Evolutionary conservation across 768 basidiomycete species (phyloP).

Genomic region (Boletus bicolor): DNA sequence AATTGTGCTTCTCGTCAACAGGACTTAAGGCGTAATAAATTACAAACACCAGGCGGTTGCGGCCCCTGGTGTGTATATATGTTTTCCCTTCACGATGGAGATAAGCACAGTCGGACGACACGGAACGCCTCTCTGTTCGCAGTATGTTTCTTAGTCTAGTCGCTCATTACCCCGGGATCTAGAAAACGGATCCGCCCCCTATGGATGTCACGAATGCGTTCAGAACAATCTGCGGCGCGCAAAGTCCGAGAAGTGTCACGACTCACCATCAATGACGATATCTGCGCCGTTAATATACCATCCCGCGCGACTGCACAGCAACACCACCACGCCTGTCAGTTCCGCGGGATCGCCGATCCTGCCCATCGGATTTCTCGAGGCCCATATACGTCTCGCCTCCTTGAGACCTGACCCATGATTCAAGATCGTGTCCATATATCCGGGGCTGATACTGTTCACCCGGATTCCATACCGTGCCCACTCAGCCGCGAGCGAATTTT

Average conservation of each 20-base stretch:
- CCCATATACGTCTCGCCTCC: slow-evolving; percentile 36
- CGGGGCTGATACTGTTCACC: slow-evolving; percentile 43
- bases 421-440: slow-evolving; percentile 43
- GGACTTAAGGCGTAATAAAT: slow-evolving; percentile 2
- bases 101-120: background rate
- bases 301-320: slow-evolving; percentile 42
- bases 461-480: slow-evolving; percentile 41
- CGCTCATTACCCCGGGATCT: background rate
- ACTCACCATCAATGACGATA: slow-evolving; percentile 41
- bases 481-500: slow-evolving; percentile 39
- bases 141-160: background rate
- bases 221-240: background rate
- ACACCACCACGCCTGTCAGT: slow-evolving; percentile 36
- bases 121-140: background rate
- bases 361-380: slow-evolving; percentile 40
- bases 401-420: slow-evolving; percentile 36
- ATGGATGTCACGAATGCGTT: background rate
- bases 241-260: background rate
- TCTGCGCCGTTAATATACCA: slow-evolving; percentile 43
- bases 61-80: background rate
- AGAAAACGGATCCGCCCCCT: slow-evolving; percentile 26
- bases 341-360: slow-evolving; percentile 43
- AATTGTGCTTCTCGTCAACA: background rate
- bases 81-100: background rate
- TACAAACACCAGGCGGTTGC: background rate